Conservation (phyloP, 345 rosid genomes). For the Citrus hindsii region DNA sequence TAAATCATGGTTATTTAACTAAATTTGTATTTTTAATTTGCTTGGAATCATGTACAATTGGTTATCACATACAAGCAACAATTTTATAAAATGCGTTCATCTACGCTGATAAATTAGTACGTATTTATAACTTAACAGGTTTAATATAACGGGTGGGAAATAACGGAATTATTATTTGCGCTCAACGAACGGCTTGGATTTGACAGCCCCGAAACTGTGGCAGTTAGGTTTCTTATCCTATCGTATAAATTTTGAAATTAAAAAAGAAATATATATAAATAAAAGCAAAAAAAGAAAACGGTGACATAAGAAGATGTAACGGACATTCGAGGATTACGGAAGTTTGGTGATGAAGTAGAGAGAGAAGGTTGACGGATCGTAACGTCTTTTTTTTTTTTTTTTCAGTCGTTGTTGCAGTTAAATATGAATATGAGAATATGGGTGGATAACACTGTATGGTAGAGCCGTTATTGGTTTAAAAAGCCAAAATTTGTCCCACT, state of each 20-base stretch:
- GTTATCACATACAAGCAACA: background rate
- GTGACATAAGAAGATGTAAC: constrained; percentile 6
- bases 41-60: background rate
- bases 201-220: constrained; percentile 4
- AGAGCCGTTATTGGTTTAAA: background rate
- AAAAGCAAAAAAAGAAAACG: background rate
- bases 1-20: too few species aligned
- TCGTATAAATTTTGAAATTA: background rate
- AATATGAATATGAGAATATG: too few species aligned
- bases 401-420: background rate
- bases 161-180: background rate
- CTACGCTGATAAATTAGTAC: too few species aligned
- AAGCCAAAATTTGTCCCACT: background rate
- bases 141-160: background rate
- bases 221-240: constrained; percentile 1
- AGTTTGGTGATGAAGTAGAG: background rate
- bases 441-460: too few species aligned
- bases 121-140: background rate
- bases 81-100: too few species aligned
- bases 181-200: background rate
- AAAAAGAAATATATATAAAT: background rate
- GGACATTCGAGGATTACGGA: constrained; percentile 15
- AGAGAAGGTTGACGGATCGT: background rate
- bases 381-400: background rate
- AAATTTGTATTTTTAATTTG: too few species aligned